phyloP scores from a whole-genome alignment of 2,329 filamentous ascomycete species.

The Trichoderma harzianum region DNA sequence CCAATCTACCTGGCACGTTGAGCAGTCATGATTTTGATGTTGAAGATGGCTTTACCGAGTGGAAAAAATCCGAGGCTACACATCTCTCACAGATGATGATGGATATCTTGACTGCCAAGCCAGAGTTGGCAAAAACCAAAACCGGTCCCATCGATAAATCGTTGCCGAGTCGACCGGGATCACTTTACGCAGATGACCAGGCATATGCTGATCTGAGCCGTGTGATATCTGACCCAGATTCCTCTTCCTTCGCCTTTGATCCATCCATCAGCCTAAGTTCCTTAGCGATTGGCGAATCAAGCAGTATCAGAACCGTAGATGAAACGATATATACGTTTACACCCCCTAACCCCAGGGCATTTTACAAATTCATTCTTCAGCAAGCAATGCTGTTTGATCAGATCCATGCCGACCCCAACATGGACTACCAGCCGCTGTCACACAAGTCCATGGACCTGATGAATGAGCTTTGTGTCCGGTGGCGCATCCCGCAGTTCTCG shows the following conservation, averaged over 20 bases:
- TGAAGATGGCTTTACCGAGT: constrained; percentile 81
- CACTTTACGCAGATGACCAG: constrained; percentile 47
- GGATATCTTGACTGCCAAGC: constrained; percentile 80
- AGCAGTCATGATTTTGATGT: constrained; percentile 83
- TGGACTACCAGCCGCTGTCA: constrained; percentile 58
- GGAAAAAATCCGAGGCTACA: constrained; percentile 85
- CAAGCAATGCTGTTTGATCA: constrained; percentile 68
- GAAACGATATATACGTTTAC: constrained; percentile 82
- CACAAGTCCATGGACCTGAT: constrained; percentile 78
- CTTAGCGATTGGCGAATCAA: constrained; percentile 58
- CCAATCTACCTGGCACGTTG: constrained; percentile 73
- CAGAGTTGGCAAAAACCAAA: constrained; percentile 76
- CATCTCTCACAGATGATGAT: constrained; percentile 92
- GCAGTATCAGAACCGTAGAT: constrained; percentile 53
- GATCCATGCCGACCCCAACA: constrained; percentile 51
- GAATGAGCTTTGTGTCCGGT: constrained; percentile 79
- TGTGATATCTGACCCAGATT: constrained; percentile 47
- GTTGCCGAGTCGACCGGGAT: constrained; percentile 50
- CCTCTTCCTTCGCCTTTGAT: constrained; percentile 51
- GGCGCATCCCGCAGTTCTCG: constrained; percentile 83
- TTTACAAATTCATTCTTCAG: constrained; percentile 78
- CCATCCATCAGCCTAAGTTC: constrained; percentile 65
- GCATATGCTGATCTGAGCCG: constrained; percentile 52
- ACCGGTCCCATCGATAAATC: constrained; percentile 56
- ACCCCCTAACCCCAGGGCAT: constrained; percentile 75